These are phyloP conservation scores for Cercospora nicotianae DNA, from an alignment of 2,329 filamentous ascomycete species.

Conservation along the genomic window DNA sequence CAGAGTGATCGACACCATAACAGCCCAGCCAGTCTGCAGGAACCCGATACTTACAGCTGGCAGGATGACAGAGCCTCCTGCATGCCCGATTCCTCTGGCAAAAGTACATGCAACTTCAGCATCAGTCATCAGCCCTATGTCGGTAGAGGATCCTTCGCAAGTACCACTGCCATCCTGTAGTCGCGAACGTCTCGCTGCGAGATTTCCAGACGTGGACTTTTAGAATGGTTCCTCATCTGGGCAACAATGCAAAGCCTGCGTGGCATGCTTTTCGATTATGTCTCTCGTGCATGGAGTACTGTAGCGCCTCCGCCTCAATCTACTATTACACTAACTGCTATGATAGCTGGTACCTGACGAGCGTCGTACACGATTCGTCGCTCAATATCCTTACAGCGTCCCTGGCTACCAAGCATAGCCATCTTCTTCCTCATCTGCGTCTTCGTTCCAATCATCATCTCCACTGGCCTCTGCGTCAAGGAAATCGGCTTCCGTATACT, in stretches of 20 bases:
- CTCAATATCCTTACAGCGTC: not conserved
- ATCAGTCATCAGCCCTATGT: slow-evolving; percentile 4
- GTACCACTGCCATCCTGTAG: not conserved
- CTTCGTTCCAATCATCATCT: slow-evolving; percentile 60
- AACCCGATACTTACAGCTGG: not conserved
- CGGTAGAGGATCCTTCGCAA: not conserved
- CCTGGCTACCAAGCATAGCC: slow-evolving; percentile 41
- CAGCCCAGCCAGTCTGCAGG: not conserved
- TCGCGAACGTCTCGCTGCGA: not conserved
- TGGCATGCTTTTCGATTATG: not conserved
- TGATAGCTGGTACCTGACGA: not conserved
- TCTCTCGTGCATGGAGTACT: not conserved
- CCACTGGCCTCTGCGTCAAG: slow-evolving; percentile 61
- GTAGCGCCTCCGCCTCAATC: not conserved
- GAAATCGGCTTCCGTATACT: slow-evolving; percentile 72
- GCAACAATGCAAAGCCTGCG: not conserved
- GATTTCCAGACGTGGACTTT: not conserved
- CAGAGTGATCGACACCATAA: not conserved
- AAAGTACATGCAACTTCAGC: not conserved
- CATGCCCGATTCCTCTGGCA: not conserved
- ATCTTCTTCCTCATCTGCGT: slow-evolving; percentile 51
- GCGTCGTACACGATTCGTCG: not conserved
- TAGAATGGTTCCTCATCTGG: not conserved
- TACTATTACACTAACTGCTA: not conserved
- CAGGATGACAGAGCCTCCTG: slow-evolving; percentile 1